These are phyloP conservation scores for Mrakia gelida DNA, from an alignment of 768 basidiomycete genomes.

Conservation along the genomic window DNA sequence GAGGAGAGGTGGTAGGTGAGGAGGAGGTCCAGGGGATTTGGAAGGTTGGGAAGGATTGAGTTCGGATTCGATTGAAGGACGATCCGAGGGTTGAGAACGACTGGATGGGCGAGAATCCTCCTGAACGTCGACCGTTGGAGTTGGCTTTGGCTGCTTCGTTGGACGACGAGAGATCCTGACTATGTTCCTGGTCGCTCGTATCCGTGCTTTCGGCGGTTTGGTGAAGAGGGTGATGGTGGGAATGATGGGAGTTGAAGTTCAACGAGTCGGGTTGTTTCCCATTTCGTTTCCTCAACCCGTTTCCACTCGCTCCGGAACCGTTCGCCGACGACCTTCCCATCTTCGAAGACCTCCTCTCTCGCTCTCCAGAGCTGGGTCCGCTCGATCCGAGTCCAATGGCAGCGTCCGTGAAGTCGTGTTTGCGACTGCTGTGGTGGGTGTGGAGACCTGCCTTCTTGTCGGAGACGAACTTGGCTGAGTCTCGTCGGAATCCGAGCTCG, in stretches of 20 bases:
- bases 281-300: neutral
- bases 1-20: neutral
- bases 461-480: constrained; percentile 4
- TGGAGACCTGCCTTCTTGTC: constrained; percentile 14
- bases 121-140: neutral
- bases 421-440: neutral
- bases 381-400: neutral
- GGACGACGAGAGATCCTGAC: neutral
- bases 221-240: neutral
- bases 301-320: neutral
- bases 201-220: neutral
- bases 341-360: neutral
- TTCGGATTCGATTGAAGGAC: constrained; percentile 25
- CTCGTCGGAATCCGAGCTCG: constrained; percentile 4
- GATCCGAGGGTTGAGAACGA: constrained; percentile 8
- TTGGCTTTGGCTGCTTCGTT: neutral
- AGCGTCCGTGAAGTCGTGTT: neutral
- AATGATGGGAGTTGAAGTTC: neutral
- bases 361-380: constrained; percentile 1
- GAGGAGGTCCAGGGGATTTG: constrained; percentile 7
- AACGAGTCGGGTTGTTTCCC: neutral
- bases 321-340: neutral
- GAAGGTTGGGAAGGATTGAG: constrained; percentile 28
- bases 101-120: neutral
- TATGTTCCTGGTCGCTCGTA: neutral